Base-by-base conservation (phyloP, 345 rosid species). In the Excoecaria agallocha region DNA sequence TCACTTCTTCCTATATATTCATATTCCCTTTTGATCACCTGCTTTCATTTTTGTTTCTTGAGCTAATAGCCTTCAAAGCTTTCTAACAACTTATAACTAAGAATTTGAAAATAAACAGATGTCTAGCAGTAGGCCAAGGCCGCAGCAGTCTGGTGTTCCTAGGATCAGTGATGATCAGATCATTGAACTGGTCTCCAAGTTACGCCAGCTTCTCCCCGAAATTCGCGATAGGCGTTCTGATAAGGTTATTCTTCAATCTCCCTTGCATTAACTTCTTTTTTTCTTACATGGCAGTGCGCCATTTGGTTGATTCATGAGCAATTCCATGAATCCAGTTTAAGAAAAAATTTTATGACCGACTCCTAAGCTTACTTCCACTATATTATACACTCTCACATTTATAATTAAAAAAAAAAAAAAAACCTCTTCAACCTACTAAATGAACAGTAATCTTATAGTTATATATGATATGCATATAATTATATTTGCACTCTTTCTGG, bases 81-180 rank as follows among this genome's bases (percentile, higher is more conserved):
- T 30, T 30, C 30, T 30, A 30, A 30, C 30, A 30, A 30, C 30
- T 30, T 30, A 30, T 30, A 30, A 30, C 30, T 30, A 30, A 30
- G 2, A 30, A 30, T 30, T 30, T 30, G 2, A 30, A 30, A 30
- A 30, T 30, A 30, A 30, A 30, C 30, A 30, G 30, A 95, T 95
- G 99, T 92, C 99, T 65, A 81, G 86, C 86, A 87, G 99, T 83
- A 91, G 98, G 84, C 87, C 99, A 12, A 92, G 98, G 87, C n/a
- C n/a, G n/a, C 30, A 30, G 30, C 97, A 90, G 77, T 68, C 88
- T 8, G 76, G 88, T 20, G 82, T 70, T 71, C 90, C 98, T 8
- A 85, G 98, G 80, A 95, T 95, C 82, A 89, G 79, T 15, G 98
- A 95, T 80, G 98, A 90, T 71, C 99, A 95, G 81, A 95, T 95